These are phyloP conservation scores for Kwoniella mangroviensis DNA, from an alignment of 768 basidiomycete genomes.

Conservation along the genomic window DNA sequence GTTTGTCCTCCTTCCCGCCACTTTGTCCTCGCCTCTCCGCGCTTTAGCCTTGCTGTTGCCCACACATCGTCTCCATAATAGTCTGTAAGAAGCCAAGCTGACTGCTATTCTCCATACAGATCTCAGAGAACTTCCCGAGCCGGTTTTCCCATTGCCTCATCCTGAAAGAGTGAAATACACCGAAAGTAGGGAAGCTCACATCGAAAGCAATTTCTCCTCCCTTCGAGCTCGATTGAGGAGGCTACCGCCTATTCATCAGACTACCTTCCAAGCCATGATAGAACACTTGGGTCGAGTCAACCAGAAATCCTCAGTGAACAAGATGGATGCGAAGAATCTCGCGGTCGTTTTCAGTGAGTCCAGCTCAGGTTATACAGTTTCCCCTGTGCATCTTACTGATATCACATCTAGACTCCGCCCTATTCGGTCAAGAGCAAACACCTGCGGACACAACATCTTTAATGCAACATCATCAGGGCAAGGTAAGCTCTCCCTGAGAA, in stretches of 20 bases:
- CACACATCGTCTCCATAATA: slow-evolving; percentile 55
- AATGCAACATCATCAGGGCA: slow-evolving; percentile 72
- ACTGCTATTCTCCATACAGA: slow-evolving; percentile 56
- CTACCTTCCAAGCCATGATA: slow-evolving; percentile 75
- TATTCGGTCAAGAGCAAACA: slow-evolving; percentile 91
- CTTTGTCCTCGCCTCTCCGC: neutral
- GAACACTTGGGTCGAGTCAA: slow-evolving; percentile 82
- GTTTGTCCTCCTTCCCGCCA: neutral
- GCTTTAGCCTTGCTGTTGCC: neutral
- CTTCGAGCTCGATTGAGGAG: slow-evolving; percentile 85
- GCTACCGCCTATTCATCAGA: slow-evolving; percentile 80
- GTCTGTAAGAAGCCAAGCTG: slow-evolving; percentile 42
- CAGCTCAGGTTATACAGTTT: neutral
- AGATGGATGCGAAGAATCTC: slow-evolving; percentile 90
- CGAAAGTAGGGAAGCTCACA: slow-evolving; percentile 75
- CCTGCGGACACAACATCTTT: slow-evolving; percentile 77
- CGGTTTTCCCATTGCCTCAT: slow-evolving; percentile 78
- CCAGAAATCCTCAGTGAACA: slow-evolving; percentile 72
- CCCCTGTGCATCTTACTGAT: neutral
- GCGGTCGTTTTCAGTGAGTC: slow-evolving; percentile 79
- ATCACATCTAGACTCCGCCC: slow-evolving; percentile 62
- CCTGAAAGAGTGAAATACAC: slow-evolving; percentile 81
- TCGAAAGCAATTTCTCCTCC: slow-evolving; percentile 71
- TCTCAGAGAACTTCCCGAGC: slow-evolving; percentile 85
- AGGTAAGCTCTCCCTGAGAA: slow-evolving; percentile 62